Base-by-base conservation (phyloP, 371 early-diverging fungal species). In the Rhizomucor pusillus region DNA sequence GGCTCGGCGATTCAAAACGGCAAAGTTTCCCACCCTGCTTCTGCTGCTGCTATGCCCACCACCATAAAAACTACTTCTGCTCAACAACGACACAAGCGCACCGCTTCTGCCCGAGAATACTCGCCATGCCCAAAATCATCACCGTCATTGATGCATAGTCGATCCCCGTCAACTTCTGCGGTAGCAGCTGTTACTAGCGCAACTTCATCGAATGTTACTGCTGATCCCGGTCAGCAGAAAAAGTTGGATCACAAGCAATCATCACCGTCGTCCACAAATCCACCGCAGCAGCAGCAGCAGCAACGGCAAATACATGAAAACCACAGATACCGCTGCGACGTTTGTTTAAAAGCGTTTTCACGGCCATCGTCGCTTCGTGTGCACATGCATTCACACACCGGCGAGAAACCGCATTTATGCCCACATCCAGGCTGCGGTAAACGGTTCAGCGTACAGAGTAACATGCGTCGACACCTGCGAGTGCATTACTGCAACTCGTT, bases 331-430 rank as follows among this genome's bases (percentile, higher is more conserved):
- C 41, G 41, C 19, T 92, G 93, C 56, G 62, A 52, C 10, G 46
- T 48, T 19, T 86, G 86, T 54, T 47, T 57, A 14, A 82, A 82
- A 44, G 39, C 52, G 24, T 86, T 86, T 47, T 67, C 84, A 1
- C 68, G 86, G 29, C 86, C 86, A 0, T 80, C 81, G 0, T 71
- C 78, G 9, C 60, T 82, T 16, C 62, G 66, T 5, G 81, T 82
- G 9, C 86, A 86, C 60, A 72, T 74, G 47, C 65, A 75, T 52
- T 75, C 82, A 0, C 87, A 86, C 51, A 85, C 87, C 3, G 84
- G 85, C 22, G 85, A 85, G 52, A 76, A 78, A 55, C 87, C 87
- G 1, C 74, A 73, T 55, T 68, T 65, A 13, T 86, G 87, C 52
- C 46, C 60, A 0, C 64, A 60, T 13, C 57, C 60, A 19, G 80